These are phyloP conservation scores for Coemansia sp. DNA, from an alignment of 192 early-diverging fungal genomes.

Conservation along the genomic window DNA sequence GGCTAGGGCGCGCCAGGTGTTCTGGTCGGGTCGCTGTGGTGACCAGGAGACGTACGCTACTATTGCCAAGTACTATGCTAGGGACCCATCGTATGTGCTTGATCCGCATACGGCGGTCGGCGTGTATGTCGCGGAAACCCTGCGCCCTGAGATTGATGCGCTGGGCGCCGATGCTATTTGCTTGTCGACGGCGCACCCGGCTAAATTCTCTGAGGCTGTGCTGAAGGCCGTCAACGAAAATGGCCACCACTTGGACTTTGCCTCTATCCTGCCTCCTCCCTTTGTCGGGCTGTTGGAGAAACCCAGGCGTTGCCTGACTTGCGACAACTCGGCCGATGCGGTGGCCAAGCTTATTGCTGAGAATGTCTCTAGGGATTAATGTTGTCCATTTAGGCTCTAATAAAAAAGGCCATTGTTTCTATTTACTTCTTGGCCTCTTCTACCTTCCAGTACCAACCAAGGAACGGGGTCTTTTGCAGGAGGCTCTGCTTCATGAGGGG, in stretches of 20 bases:
- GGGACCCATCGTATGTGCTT: slow-evolving; percentile 65
- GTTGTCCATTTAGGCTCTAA: too few species aligned
- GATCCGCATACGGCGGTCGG: slow-evolving; percentile 98
- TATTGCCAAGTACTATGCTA: slow-evolving; percentile 69
- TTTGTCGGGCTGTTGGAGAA: slow-evolving; percentile 71
- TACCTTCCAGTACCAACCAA: slow-evolving; percentile 57
- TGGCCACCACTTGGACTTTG: slow-evolving; percentile 54
- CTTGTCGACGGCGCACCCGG: slow-evolving; percentile 91
- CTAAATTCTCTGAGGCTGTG: slow-evolving; percentile 94
- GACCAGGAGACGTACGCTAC: slow-evolving; percentile 73
- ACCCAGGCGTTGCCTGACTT: slow-evolving; percentile 59
- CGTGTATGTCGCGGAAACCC: slow-evolving; percentile 74
- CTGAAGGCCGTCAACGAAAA: slow-evolving; percentile 63
- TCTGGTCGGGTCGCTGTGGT: slow-evolving; percentile 71
- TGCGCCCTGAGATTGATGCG: slow-evolving; percentile 20
- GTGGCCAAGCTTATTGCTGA: slow-evolving; percentile 40
- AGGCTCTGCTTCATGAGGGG: slow-evolving; percentile 38
- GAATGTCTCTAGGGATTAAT: background rate
- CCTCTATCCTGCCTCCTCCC: slow-evolving; percentile 62
- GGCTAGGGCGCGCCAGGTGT: slow-evolving; percentile 64
- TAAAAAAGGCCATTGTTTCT: background rate
- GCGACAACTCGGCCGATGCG: slow-evolving; percentile 47
- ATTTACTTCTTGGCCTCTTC: slow-evolving; percentile 33
- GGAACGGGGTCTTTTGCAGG: slow-evolving; percentile 39
- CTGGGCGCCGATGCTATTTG: slow-evolving; percentile 54